A percentile compares a stretch with the other conserved stretches of the same genome.
These are phyloP conservation scores for Coemansia sp. DNA, from an alignment of 192 early-diverging fungal genomes.

Conservation along the genomic window DNA sequence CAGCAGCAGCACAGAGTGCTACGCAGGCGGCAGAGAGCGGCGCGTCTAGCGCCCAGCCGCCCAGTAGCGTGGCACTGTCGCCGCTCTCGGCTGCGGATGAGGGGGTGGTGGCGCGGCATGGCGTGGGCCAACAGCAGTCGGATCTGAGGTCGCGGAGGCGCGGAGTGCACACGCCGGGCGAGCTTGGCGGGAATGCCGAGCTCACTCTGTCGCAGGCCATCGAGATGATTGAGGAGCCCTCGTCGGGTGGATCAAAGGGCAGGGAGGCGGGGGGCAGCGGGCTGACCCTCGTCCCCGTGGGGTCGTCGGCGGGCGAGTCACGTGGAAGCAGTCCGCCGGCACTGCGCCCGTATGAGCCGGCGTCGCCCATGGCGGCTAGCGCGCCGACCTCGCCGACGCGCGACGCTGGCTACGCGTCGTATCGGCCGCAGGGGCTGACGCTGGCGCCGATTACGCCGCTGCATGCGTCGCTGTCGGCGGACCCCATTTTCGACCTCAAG, in stretches of 20 bases:
- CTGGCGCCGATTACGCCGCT: slow-evolving; percentile 3
- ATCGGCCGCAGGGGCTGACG: not conserved
- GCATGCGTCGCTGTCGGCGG: slow-evolving; percentile 1
- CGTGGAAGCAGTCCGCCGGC: not conserved
- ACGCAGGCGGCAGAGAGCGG: not conserved
- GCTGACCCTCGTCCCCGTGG: not conserved
- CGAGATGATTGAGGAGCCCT: slow-evolving; percentile 1
- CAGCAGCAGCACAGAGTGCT: no score
- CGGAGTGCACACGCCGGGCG: slow-evolving; percentile 18
- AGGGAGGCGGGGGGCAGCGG: not conserved
- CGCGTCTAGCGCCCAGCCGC: not conserved
- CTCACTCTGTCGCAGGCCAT: slow-evolving; percentile 1
- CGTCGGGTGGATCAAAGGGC: not conserved
- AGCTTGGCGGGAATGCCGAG: slow-evolving; percentile 15
- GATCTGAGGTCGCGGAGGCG: slow-evolving; percentile 19
- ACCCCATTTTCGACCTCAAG: slow-evolving; percentile 23
- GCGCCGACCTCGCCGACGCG: slow-evolving; percentile 17
- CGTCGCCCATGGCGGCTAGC: not conserved
- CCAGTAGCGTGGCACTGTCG: not conserved
- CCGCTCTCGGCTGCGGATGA: not conserved
- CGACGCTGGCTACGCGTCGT: slow-evolving; percentile 6
- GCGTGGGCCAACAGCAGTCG: not conserved
- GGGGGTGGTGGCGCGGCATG: not conserved
- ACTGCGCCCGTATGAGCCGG: not conserved
- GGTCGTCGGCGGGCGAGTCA: not conserved